These are phyloP conservation scores for Pseudonectria foliicola DNA, from an alignment of 2,329 filamentous ascomycete genomes.

Conservation along the genomic window DNA sequence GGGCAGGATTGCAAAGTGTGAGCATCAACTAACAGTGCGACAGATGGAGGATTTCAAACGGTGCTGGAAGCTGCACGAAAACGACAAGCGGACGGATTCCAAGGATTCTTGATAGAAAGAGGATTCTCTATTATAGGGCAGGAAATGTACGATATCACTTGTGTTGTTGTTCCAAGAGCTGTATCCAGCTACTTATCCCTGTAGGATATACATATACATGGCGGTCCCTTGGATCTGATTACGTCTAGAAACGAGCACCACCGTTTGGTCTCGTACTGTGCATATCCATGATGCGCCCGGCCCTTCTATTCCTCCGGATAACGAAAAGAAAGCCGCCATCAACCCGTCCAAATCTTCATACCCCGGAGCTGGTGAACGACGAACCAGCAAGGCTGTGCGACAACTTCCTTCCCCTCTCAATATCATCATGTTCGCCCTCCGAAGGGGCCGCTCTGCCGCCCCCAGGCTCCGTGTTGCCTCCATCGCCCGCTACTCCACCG, in stretches of 20 bases:
- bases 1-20: no score
- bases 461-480: conserved; percentile 8
- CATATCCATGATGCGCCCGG: no score
- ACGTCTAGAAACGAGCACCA: no score
- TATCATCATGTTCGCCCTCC: conserved; percentile 22
- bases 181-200: no score
- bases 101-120: conserved; percentile 54
- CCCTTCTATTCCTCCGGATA: no score
- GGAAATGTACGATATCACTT: not conserved
- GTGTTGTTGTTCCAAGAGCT: not conserved
- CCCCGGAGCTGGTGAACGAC: not conserved
- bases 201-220: no score
- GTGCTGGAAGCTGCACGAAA: conserved; percentile 88
- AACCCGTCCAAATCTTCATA: no score
- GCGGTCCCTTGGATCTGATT: no score
- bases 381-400: no score
- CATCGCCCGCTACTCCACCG: conserved; percentile 18
- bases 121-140: not conserved
- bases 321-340: no score
- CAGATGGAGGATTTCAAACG: conserved; percentile 86
- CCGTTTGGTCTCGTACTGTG: no score
- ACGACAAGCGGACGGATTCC: conserved; percentile 71
- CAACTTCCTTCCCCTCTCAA: not conserved
- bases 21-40: conserved; percentile 7
- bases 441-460: conserved; percentile 15